A percentile compares a stretch with the other conserved stretches of the same genome.
Evolutionary conservation across 345 rosid species (phyloP).

Genomic region (Odontarrhena argentea): DNA sequence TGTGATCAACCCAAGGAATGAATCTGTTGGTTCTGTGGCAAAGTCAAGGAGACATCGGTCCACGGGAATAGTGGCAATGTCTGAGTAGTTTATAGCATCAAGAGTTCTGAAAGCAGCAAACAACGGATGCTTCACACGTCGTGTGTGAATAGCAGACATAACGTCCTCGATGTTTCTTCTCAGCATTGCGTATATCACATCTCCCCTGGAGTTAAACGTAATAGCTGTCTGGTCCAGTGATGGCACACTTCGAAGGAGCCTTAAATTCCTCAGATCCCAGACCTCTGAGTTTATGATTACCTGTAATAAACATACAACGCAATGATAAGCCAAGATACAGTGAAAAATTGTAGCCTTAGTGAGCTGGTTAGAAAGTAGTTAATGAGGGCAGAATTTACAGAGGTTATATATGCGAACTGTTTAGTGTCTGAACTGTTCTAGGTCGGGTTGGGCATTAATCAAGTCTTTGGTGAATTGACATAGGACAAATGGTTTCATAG

Average conservation of each 20-base stretch:
- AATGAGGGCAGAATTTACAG: neutral
- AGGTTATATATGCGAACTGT: neutral
- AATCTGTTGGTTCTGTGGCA: slow-evolving; percentile 87
- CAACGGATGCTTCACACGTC: slow-evolving; percentile 81
- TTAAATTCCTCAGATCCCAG: slow-evolving; percentile 87
- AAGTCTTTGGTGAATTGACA: neutral
- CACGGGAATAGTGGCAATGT: slow-evolving; percentile 83
- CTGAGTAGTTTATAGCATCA: slow-evolving; percentile 91
- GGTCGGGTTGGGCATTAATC: slow-evolving; percentile 1
- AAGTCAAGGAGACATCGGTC: slow-evolving; percentile 98
- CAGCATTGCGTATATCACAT: slow-evolving; percentile 91
- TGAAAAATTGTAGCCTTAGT: too few relatives aligned
- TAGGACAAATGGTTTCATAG: neutral
- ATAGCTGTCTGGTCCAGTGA: slow-evolving; percentile 89
- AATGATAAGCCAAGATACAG: slow-evolving; percentile 28
- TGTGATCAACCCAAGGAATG: slow-evolving; percentile 83
- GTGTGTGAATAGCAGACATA: slow-evolving; percentile 84
- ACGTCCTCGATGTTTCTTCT: slow-evolving; percentile 95
- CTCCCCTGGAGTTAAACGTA: slow-evolving; percentile 86
- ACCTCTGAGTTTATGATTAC: slow-evolving; percentile 96
- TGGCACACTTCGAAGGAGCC: slow-evolving; percentile 89
- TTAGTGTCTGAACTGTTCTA: neutral
- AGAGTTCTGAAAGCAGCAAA: slow-evolving; percentile 90
- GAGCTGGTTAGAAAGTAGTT: neutral
- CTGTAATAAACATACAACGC: slow-evolving; percentile 43